Evolutionary conservation across 352 stramenopile species (phyloP), one percentile per base, ranked within the genome.

Genomic region (Phytophthora capsici): DNA sequence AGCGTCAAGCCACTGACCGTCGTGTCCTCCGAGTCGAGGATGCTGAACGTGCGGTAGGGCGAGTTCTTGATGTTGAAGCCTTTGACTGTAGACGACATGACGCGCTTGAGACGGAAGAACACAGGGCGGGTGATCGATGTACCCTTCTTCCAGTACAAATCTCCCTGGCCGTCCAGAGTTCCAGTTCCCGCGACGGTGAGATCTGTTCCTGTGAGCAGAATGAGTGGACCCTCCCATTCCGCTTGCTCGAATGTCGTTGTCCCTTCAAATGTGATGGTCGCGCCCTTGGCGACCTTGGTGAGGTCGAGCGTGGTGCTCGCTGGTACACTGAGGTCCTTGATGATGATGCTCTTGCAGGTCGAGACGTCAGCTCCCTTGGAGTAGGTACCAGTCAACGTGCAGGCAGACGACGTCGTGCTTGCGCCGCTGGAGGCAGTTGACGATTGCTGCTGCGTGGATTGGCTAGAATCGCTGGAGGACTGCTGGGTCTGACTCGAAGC

Each of bases 31-130:
- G 56, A 72, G 36, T 69, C 51, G 46, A 75, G 57, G 25, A 72
- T 72, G 48, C 69, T 79, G 68, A 77, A 78, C 7, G 75, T 79
- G 46, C 71, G 71, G 46, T 71, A 78, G 8, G 75, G 68, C 34
- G 75, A 73, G 68, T 83, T 77, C 36, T 77, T 78, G 71, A 80
- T 69, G 49, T 63, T 77, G 56, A 79, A 83, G 12, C 69, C 49
- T 43, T 70, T 71, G 23, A 83, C 4, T n/a, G 56, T 71, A 1
- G 67, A 75, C n/a, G 52, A 57, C 34, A 63, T 64, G n/a, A 71
- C 61, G 22, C 34, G 50, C 19, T 67, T 60, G 16, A 75, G 47
- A 22, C 67, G 67, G 62, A 75, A 75, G 36, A 71, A 75, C n/a
- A 75, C 67, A 1, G 67, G 67, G 28, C 67, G 67, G 23, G 50